Evolutionary conservation across 345 rosid species (phyloP).

Genomic region (Populus deltoides): DNA sequence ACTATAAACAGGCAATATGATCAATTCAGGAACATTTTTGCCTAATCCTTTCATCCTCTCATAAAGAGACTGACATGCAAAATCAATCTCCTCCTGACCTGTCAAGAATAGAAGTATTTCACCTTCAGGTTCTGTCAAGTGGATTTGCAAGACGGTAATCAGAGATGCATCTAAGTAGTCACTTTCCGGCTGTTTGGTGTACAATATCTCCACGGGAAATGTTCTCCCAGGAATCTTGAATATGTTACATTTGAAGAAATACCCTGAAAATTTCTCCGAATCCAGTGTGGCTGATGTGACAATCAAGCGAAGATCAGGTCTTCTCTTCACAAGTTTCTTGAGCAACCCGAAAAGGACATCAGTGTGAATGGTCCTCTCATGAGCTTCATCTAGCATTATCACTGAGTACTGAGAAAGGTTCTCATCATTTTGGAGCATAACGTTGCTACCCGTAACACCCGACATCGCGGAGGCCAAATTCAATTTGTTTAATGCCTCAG

Average conservation of each 20-base stretch:
- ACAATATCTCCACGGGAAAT: constrained; percentile 72
- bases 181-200: constrained; percentile 81
- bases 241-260: constrained; percentile 73
- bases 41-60: constrained; percentile 75
- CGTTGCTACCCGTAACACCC: too few species aligned
- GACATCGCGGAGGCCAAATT: too few species aligned
- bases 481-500: too few species aligned
- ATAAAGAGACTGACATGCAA: constrained; percentile 69
- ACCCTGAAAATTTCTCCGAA: constrained; percentile 78
- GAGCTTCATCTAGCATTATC: constrained; percentile 79
- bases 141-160: constrained; percentile 71
- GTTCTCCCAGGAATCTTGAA: constrained; percentile 86
- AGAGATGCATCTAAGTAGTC: constrained; percentile 79
- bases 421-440: too few species aligned
- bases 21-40: constrained; percentile 67
- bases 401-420: constrained; percentile 62
- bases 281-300: constrained; percentile 84
- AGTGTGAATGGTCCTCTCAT: constrained; percentile 69
- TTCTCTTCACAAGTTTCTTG: constrained; percentile 59
- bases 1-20: constrained; percentile 77
- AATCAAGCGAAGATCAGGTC: constrained; percentile 65
- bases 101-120: constrained; percentile 78
- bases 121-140: constrained; percentile 88
- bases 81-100: constrained; percentile 85
- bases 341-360: constrained; percentile 74